These are phyloP conservation scores for Neonectria magnoliae DNA, from an alignment of 2,329 filamentous ascomycete genomes.

Conservation along the genomic window DNA sequence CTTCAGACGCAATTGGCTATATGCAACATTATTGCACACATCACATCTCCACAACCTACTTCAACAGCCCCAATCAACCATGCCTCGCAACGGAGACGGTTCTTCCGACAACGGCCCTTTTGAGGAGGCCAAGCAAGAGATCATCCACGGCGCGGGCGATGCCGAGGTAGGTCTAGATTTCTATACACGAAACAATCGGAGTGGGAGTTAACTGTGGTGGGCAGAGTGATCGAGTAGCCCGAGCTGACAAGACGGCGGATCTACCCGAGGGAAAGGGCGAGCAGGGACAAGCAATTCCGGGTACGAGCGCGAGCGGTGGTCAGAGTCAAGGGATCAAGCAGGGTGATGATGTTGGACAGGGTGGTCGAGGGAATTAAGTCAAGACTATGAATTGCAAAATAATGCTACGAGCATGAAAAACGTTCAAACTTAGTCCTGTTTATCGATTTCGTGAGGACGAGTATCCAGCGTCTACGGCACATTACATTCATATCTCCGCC, in stretches of 20 bases:
- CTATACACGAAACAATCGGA: background rate
- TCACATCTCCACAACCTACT: background rate
- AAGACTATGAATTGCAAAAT: background rate
- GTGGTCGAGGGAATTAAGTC: constrained; percentile 40
- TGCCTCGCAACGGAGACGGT: constrained; percentile 63
- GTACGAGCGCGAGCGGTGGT: constrained; percentile 55
- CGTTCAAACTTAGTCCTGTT: background rate
- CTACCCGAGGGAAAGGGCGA: constrained; percentile 56
- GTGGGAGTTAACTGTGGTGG: background rate
- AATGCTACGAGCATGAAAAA: background rate
- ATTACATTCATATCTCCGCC: background rate
- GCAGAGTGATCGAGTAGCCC: constrained; percentile 51
- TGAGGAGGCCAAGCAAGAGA: constrained; percentile 52
- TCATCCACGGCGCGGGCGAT: constrained; percentile 56
- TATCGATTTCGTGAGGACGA: background rate
- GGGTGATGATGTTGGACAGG: constrained; percentile 55
- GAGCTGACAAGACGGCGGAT: constrained; percentile 61
- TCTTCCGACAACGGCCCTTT: constrained; percentile 58
- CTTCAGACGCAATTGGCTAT: constrained; percentile 18
- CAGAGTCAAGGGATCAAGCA: constrained; percentile 54
- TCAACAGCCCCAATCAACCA: constrained; percentile 45
- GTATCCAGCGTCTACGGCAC: background rate
- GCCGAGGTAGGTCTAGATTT: constrained; percentile 48
- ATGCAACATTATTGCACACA: background rate
- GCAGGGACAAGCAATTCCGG: constrained; percentile 54